Percentiles rank a stretch among this genome's conserved stretches.
These are phyloP conservation scores for Rhododendron simsii DNA, from an alignment of 148 eudicot genomes.

Conservation along the genomic window DNA sequence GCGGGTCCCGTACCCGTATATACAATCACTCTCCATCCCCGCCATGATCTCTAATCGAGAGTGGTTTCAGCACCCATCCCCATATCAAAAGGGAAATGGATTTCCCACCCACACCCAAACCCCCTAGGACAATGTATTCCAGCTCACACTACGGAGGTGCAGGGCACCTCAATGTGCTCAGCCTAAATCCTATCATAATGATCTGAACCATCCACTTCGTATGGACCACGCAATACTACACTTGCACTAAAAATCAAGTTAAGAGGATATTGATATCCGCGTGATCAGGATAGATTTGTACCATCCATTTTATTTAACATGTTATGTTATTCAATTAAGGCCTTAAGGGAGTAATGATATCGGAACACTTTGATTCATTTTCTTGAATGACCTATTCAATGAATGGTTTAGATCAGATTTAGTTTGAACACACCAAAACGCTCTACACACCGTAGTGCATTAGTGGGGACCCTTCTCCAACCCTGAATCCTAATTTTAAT, in stretches of 20 bases:
- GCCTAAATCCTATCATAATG: neutral
- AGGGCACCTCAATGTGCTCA: neutral
- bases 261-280: no score
- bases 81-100: neutral
- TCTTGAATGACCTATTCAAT: neutral
- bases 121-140: neutral
- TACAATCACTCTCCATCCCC: neutral
- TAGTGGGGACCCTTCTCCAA: no score
- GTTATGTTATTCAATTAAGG: neutral
- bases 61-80: neutral
- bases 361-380: neutral
- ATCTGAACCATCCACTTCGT: neutral
- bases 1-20: neutral
- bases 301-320: neutral
- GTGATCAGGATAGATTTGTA: no score
- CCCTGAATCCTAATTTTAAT: no score
- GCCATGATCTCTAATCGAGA: neutral
- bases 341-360: neutral
- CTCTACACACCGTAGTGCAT: no score
- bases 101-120: neutral
- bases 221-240: neutral
- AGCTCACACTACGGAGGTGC: neutral
- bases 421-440: no score
- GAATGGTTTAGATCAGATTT: no score
- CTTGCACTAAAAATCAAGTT: no score